Evolutionary conservation across 169 alveolate species (phyloP).

Genomic region (Cyclospora cayetanensis): DNA sequence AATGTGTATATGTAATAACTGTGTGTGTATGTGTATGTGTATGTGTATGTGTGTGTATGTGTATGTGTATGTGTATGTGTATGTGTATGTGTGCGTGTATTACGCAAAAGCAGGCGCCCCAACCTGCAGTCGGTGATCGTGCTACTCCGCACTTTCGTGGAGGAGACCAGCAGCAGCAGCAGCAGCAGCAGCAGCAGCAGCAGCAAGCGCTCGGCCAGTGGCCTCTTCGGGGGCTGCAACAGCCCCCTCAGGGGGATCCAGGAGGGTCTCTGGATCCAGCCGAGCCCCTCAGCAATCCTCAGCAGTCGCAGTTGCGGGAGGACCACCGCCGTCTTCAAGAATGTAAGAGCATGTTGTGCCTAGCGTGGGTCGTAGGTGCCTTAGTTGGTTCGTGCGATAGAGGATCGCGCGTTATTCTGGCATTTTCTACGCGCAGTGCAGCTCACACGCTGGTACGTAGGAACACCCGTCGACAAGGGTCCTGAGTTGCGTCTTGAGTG

Average conservation of each 20-base stretch:
- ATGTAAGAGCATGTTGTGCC: too few species aligned
- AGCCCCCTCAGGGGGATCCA: neutral
- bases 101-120: too few species aligned
- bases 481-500: too few species aligned
- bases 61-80: neutral
- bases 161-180: slow-evolving; percentile 5
- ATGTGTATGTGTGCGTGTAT: neutral
- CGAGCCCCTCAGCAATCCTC: neutral
- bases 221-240: slow-evolving; percentile 25
- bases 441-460: too few species aligned
- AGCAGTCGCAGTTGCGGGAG: slow-evolving; percentile 1
- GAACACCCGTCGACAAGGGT: too few species aligned
- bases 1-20: too few species aligned
- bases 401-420: too few species aligned
- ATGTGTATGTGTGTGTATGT: neutral
- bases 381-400: too few species aligned
- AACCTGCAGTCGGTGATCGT: neutral
- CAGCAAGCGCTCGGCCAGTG: neutral
- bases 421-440: too few species aligned
- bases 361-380: too few species aligned
- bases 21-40: neutral
- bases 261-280: neutral
- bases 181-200: slow-evolving; percentile 3
- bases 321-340: neutral
- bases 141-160: too few species aligned